Evolutionary conservation across 2,329 filamentous ascomycete species (phyloP).

Genomic region (Aaosphaeria pasadenensis): DNA sequence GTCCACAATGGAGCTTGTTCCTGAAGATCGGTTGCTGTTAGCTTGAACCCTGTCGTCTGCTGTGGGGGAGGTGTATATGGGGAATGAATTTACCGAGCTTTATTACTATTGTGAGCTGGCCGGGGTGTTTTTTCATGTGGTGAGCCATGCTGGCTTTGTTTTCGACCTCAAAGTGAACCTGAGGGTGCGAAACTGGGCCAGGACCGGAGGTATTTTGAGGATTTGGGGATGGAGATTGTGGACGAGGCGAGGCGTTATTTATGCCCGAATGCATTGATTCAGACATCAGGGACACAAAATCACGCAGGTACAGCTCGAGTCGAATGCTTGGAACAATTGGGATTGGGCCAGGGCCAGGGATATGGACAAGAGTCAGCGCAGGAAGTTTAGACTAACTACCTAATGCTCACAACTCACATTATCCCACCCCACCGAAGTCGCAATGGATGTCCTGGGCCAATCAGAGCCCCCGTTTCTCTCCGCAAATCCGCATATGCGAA

Average conservation of each 20-base stretch:
- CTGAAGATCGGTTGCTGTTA: slow-evolving; percentile 48
- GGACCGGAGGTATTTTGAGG: background rate
- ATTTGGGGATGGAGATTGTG: background rate
- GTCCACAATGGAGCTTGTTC: slow-evolving; percentile 98
- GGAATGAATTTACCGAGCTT: slow-evolving; percentile 66
- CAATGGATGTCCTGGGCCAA: background rate
- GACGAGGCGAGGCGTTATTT: too few relatives aligned
- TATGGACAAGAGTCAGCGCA: too few relatives aligned
- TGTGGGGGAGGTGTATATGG: slow-evolving; percentile 20
- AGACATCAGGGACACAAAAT: too few relatives aligned
- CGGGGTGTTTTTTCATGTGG: slow-evolving; percentile 52
- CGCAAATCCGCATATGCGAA: background rate
- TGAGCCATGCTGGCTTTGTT: slow-evolving; percentile 23
- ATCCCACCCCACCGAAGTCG: too few relatives aligned
- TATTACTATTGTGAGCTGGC: slow-evolving; percentile 70
- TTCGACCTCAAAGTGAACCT: too few relatives aligned
- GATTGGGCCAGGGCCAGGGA: too few relatives aligned
- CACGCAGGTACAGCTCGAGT: too few relatives aligned
- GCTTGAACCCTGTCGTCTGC: slow-evolving; percentile 18
- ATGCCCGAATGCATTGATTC: too few relatives aligned
- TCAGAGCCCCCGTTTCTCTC: slow-evolving; percentile 6
- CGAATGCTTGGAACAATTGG: too few relatives aligned
- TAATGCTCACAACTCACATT: too few relatives aligned
- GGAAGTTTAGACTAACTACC: too few relatives aligned
- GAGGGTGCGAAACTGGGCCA: too few relatives aligned